Percentiles rank a stretch among this genome's conserved stretches.
phyloP scores from a whole-genome alignment of 305 asterid species.

The Solanum hybrid region DNA sequence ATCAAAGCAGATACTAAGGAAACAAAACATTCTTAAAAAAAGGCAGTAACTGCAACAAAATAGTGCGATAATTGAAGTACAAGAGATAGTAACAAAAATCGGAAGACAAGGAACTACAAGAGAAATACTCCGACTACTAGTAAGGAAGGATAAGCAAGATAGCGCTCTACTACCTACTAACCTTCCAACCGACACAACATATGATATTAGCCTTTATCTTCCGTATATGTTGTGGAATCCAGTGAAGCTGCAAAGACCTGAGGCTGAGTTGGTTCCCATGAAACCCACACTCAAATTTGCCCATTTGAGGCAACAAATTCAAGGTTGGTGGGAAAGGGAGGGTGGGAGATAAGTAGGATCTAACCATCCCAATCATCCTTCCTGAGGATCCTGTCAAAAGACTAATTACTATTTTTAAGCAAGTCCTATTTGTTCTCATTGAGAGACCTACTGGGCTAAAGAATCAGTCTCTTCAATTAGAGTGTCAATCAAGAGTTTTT shows the following conservation, averaged over 20 bases:
- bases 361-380: background rate
- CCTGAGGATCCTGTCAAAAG: background rate
- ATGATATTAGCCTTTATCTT: background rate
- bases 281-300: background rate
- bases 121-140: background rate
- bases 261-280: background rate
- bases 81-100: background rate
- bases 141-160: background rate
- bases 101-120: background rate
- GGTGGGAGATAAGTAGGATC: background rate
- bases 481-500: background rate
- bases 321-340: background rate
- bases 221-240: background rate
- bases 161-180: background rate
- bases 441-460: background rate
- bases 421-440: background rate
- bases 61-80: background rate
- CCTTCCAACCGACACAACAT: background rate
- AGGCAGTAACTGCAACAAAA: background rate
- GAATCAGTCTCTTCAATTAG: background rate
- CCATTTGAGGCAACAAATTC: background rate
- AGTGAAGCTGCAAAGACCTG: background rate
- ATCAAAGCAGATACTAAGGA: background rate
- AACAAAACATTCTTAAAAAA: background rate
- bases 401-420: background rate